These are phyloP conservation scores for Domatiomyces catenatus DNA, from an alignment of 2,329 filamentous ascomycete species.

Conservation along the genomic window DNA sequence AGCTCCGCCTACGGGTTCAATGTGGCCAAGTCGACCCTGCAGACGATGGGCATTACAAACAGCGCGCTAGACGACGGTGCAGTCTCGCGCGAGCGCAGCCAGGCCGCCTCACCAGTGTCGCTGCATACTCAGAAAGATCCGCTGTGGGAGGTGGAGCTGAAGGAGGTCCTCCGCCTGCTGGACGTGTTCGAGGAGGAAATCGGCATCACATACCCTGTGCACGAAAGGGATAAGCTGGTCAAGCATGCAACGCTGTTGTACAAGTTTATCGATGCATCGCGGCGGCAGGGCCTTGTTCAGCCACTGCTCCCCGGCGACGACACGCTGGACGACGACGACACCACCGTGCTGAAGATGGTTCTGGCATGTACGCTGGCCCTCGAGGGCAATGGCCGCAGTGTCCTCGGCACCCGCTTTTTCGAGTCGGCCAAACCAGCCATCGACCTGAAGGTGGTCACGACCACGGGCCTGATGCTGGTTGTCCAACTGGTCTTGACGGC, in stretches of 20 bases:
- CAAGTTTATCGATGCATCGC: constrained; percentile 55
- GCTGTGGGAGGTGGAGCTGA: constrained; percentile 59
- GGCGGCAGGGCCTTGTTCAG: constrained; percentile 43
- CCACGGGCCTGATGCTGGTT: constrained; percentile 42
- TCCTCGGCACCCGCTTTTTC: constrained; percentile 57
- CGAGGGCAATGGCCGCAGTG: constrained; percentile 64
- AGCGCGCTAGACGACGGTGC: constrained; percentile 44
- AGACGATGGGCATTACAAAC: constrained; percentile 73
- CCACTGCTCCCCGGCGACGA: constrained; percentile 40
- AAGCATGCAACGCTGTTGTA: constrained; percentile 55
- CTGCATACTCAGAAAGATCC: constrained; percentile 48
- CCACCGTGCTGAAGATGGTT: constrained; percentile 66
- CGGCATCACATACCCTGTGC: constrained; percentile 78
- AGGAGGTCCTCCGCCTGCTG: constrained; percentile 67
- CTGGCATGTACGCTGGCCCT: constrained; percentile 63
- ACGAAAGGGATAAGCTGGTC: constrained; percentile 58
- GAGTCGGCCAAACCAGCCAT: constrained; percentile 57
- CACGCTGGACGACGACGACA: constrained; percentile 45
- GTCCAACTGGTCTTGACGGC: constrained; percentile 43
- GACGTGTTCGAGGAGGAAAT: constrained; percentile 77
- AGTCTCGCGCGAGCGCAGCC: constrained; percentile 39
- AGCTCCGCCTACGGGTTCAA: constrained; percentile 74
- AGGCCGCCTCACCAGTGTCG: constrained; percentile 29
- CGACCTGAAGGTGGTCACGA: constrained; percentile 46
- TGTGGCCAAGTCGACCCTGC: constrained; percentile 70